Evolutionary conservation across 75 land plant genomes (phyloP).

Genomic region (Chamaecyparis obtusa): DNA sequence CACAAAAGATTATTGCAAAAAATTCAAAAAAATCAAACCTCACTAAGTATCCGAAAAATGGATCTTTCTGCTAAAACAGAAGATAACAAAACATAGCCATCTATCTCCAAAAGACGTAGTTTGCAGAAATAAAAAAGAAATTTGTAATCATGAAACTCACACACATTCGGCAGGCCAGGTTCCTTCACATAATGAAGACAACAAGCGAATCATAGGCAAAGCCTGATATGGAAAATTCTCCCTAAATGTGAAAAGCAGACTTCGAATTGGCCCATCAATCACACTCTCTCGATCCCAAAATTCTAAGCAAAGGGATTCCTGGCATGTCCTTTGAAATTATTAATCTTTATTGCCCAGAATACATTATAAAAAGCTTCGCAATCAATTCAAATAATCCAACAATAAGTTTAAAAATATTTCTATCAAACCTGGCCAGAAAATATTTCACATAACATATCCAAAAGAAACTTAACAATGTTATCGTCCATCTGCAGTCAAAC

Average conservation of each 20-base stretch:
- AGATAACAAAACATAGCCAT: background rate
- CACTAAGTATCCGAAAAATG: background rate
- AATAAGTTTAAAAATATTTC: background rate
- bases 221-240: constrained; percentile 70
- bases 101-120: background rate
- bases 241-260: constrained; percentile 64
- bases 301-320: constrained; percentile 85
- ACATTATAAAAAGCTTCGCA: background rate
- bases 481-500: constrained; percentile 44
- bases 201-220: constrained; percentile 53
- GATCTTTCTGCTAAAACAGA: background rate
- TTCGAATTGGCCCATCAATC: constrained; percentile 87
- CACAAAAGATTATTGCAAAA: background rate
- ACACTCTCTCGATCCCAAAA: constrained; percentile 93
- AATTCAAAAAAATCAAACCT: background rate
- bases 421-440: constrained; percentile 83
- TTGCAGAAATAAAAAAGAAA: background rate
- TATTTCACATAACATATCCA: constrained; percentile 70
- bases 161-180: constrained; percentile 90
- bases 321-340: constrained; percentile 15
- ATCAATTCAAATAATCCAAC: background rate
- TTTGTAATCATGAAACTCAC: constrained; percentile 41
- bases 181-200: constrained; percentile 86
- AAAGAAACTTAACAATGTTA: constrained; percentile 34
- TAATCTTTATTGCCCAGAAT: background rate